A percentile compares a stretch with the other conserved stretches of the same genome.
Conservation (phyloP, 2,329 filamentous ascomycete species). For the Calonectria naviculata region DNA sequence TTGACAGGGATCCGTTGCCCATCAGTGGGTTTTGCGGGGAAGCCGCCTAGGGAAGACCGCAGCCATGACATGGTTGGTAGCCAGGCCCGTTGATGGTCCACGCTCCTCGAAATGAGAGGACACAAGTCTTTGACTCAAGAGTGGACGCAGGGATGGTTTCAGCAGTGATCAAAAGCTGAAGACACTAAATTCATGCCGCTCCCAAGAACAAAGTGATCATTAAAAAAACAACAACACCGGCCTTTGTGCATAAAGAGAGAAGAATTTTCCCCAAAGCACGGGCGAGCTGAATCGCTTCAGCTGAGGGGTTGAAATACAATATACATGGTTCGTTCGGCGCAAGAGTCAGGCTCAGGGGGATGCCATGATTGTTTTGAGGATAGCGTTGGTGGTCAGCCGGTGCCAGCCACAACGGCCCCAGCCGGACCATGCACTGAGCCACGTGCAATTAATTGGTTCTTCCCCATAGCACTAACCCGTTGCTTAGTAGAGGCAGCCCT, state of each 20-base stretch:
- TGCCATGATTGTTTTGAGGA: neutral
- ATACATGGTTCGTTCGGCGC: neutral
- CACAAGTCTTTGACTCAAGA: neutral
- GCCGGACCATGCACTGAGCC: neutral
- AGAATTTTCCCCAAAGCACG: neutral
- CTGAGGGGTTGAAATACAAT: neutral
- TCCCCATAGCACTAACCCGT: neutral
- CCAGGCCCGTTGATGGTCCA: neutral
- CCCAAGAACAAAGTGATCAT: neutral
- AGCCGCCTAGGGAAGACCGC: neutral
- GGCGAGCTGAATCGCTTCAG: neutral
- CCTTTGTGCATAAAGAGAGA: neutral
- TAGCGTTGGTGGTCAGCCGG: conserved; percentile 13
- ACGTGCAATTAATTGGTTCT: conserved; percentile 1
- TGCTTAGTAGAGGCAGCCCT: neutral
- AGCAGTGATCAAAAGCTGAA: neutral
- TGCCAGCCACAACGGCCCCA: conserved; percentile 9
- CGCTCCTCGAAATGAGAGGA: neutral
- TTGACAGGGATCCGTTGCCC: neutral
- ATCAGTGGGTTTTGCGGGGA: neutral
- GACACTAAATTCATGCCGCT: neutral
- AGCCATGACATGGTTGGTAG: conserved; percentile 9
- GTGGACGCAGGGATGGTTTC: neutral
- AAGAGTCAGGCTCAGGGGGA: conserved; percentile 13
- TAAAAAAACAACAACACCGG: neutral